A percentile compares a stretch with the other conserved stretches of the same genome.
Evolutionary conservation across 768 basidiomycete genomes (phyloP).

Genomic region (Pleurotus cornucopiae): DNA sequence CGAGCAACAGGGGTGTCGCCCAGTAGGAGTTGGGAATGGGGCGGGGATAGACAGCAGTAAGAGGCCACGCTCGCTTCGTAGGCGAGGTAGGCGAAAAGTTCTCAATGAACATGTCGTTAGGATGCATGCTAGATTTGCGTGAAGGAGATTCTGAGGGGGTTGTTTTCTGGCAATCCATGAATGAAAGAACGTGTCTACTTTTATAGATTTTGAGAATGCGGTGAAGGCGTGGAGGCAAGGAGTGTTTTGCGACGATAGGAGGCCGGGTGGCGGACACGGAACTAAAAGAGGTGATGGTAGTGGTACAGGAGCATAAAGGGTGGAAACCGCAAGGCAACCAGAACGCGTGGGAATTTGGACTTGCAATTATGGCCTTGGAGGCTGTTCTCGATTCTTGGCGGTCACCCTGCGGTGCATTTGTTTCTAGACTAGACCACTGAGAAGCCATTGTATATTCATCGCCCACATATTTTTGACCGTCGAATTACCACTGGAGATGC

Average conservation of each 20-base stretch:
- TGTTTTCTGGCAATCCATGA: neutral
- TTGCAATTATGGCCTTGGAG: too few species aligned
- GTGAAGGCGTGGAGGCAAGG: conserved; percentile 3
- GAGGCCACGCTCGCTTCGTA: conserved; percentile 13
- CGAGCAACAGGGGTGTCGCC: conserved; percentile 69
- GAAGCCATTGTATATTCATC: too few species aligned
- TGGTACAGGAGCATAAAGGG: neutral
- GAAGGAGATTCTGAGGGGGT: neutral
- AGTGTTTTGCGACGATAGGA: conserved; percentile 1
- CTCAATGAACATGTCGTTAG: neutral
- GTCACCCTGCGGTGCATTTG: too few species aligned
- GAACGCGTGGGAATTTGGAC: neutral
- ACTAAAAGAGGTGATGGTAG: conserved; percentile 2
- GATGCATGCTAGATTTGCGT: neutral
- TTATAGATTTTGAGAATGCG: neutral
- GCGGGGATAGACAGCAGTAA: conserved; percentile 28
- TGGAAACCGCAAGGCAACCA: neutral
- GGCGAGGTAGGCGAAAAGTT: conserved; percentile 11
- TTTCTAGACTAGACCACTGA: too few species aligned
- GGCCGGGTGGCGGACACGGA: conserved; percentile 1
- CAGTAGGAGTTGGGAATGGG: conserved; percentile 86
- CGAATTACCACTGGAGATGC: too few species aligned
- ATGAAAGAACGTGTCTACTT: neutral
- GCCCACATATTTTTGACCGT: too few species aligned
- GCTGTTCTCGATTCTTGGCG: too few species aligned